Base-by-base conservation (phyloP, 805 yeast species). In the Pichia californica region DNA sequence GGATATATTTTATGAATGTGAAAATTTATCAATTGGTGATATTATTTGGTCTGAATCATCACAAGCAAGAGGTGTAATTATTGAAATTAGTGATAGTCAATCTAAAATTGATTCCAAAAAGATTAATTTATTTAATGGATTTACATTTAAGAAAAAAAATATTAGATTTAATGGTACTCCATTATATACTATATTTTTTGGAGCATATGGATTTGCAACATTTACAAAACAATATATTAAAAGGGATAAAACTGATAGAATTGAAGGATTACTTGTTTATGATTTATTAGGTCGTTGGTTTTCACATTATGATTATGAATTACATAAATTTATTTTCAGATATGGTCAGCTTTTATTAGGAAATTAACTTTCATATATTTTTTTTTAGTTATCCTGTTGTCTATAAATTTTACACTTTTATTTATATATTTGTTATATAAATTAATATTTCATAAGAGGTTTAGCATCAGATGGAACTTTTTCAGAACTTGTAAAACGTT, bases 401-500 rank as follows among this genome's bases (percentile, higher is more conserved):
- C n/a, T n/a, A n/a, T n/a, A n/a, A n/a, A n/a, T n/a, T n/a, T n/a
- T n/a, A n/a, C n/a, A n/a, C n/a, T n/a, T 16, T 18, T 38, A 31
- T 40, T 21, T 29, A 27, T 18, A 40, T 14, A 27, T 19, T 16
- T 23, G 15, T 18, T 14, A 15, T 23, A 13, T n/a, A 27, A 21
- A 7, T 10, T n/a, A 28, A 14, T 38, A 38, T 20, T 40, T 52
- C 4, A 43, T 11, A n/a, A 40, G 15, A 20, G 51, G 49, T 21
- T 20, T 40, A 8, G 44, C 47, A 25, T 29, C 44, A 3, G 38
- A 30, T 11, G 51, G 31, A 9, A 51, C 44, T 23, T 38, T 49
- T 2, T 45, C 39, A 7, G 36, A 30, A 20, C 43, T 36, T 21
- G 41, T 34, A 18, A 55, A 59, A 42, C 61, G 54, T 18, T 54